Evolutionary conservation across 2,329 filamentous ascomycete species (phyloP).

Genomic region (Aspergillus spinulosporus): DNA sequence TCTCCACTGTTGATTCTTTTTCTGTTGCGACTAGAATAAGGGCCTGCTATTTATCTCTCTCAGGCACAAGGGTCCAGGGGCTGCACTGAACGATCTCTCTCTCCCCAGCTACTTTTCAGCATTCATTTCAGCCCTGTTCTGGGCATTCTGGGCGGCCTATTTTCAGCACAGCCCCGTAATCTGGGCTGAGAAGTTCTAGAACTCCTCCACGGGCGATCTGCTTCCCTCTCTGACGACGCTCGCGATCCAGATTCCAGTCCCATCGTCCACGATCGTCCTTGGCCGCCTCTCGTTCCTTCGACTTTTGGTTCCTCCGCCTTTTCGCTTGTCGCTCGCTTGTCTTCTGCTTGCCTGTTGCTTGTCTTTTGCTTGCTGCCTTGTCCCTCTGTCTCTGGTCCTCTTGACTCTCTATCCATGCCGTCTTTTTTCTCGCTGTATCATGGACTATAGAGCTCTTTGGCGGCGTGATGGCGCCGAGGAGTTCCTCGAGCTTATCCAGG

Average conservation of each 20-base stretch:
- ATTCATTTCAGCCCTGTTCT: background rate
- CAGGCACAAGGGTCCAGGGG: background rate
- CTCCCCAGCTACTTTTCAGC: background rate
- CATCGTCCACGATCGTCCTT: background rate
- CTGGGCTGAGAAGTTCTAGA: conserved; percentile 15
- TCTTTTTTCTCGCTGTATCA: conserved; percentile 22
- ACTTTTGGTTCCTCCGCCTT: background rate
- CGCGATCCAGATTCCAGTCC: conserved; percentile 5
- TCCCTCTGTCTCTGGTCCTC: background rate
- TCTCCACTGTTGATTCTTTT: conserved; percentile 3
- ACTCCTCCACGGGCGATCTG: conserved; percentile 6
- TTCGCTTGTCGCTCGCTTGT: conserved; percentile 14
- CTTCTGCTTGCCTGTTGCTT: background rate
- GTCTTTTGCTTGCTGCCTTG: background rate
- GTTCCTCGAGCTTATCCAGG: conserved; percentile 46
- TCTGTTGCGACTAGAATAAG: background rate
- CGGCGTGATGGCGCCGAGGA: conserved; percentile 36
- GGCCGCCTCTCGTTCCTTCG: background rate
- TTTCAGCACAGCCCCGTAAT: conserved; percentile 9
- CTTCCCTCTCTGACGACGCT: background rate
- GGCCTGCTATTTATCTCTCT: conserved; percentile 8
- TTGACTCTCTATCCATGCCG: conserved; percentile 17
- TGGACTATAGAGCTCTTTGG: conserved; percentile 30
- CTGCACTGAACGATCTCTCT: background rate
- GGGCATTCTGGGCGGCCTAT: background rate